phyloP scores from a whole-genome alignment of 164 flowering plant species.

The Stephania cephalantha region DNA sequence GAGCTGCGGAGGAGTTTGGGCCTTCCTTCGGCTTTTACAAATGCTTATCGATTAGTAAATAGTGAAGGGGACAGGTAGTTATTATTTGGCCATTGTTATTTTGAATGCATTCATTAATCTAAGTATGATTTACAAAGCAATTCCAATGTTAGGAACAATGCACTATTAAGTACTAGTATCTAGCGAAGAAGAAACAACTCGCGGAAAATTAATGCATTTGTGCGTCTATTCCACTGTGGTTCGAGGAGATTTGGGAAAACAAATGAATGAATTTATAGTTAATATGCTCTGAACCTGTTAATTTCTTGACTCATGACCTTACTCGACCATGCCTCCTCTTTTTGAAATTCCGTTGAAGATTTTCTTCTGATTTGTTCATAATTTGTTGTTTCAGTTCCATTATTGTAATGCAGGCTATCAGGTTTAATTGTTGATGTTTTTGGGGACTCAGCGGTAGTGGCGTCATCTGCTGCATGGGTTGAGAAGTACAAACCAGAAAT shows the following conservation, averaged over 20 bases:
- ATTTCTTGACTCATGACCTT: neutral
- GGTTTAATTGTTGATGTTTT: slow-evolving; percentile 89
- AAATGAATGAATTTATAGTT: no score
- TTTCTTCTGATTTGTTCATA: neutral
- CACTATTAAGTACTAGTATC: neutral
- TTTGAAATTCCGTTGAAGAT: neutral
- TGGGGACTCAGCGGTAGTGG: slow-evolving; percentile 80
- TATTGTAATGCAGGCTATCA: slow-evolving; percentile 57
- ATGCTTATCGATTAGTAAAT: slow-evolving; percentile 88
- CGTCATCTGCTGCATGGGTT: slow-evolving; percentile 99
- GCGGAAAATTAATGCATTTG: neutral
- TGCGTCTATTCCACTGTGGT: neutral
- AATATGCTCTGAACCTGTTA: neutral
- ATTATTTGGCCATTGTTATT: neutral
- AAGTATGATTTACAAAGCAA: neutral
- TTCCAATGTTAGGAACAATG: neutral
- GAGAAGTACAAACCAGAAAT: slow-evolving; percentile 77
- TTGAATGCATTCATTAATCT: neutral
- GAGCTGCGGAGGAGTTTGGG: slow-evolving; percentile 56
- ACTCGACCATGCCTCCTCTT: neutral
- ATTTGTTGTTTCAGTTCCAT: neutral
- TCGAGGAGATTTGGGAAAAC: neutral
- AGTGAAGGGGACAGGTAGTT: slow-evolving; percentile 93
- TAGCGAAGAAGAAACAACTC: neutral
- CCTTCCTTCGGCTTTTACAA: slow-evolving; percentile 70